A percentile compares a stretch with the other conserved stretches of the same genome.
Conservation (phyloP, 2,329 filamentous ascomycete genomes). For the Alternaria gaisen region DNA sequence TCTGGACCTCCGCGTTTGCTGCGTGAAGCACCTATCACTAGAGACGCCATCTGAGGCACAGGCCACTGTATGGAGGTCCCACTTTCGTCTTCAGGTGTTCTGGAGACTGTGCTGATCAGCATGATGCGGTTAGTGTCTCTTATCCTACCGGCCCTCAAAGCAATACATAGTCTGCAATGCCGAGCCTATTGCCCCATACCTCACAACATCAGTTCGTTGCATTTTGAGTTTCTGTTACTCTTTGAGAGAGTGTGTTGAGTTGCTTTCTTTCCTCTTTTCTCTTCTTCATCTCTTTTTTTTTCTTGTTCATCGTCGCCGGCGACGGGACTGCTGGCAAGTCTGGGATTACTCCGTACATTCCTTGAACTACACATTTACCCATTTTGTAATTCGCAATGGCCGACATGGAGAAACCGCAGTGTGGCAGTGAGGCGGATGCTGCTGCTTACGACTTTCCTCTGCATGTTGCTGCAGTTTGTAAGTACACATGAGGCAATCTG, state of each 20-base stretch:
- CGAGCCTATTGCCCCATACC: slow-evolving; percentile 36
- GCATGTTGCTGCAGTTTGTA: slow-evolving; percentile 52
- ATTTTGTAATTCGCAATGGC: slow-evolving; percentile 35
- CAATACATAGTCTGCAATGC: slow-evolving; percentile 40
- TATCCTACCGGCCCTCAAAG: slow-evolving; percentile 36
- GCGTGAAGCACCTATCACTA: slow-evolving; percentile 38
- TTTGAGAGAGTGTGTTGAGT: slow-evolving; percentile 45
- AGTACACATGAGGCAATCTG: slow-evolving; percentile 17
- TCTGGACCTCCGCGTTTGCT: slow-evolving; percentile 45
- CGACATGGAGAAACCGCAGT: slow-evolving; percentile 44
- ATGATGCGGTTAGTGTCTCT: slow-evolving; percentile 38
- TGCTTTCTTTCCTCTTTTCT: slow-evolving; percentile 29
- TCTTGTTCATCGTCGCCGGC: slow-evolving; percentile 44
- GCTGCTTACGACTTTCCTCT: slow-evolving; percentile 50
- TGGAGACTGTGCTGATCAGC: slow-evolving; percentile 38
- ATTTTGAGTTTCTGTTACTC: slow-evolving; percentile 38
- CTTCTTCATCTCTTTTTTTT: slow-evolving; percentile 27
- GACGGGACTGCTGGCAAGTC: slow-evolving; percentile 46
- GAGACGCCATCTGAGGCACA: slow-evolving; percentile 40
- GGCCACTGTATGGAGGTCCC: slow-evolving; percentile 40
- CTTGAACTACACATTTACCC: slow-evolving; percentile 17
- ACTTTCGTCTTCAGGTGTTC: slow-evolving; percentile 36
- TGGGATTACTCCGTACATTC: slow-evolving; percentile 25
- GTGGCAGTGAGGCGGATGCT: slow-evolving; percentile 41
- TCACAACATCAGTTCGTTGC: slow-evolving; percentile 27